These are phyloP conservation scores for Corniculantispora saksenae DNA, from an alignment of 2,329 filamentous ascomycete species.

Conservation along the genomic window DNA sequence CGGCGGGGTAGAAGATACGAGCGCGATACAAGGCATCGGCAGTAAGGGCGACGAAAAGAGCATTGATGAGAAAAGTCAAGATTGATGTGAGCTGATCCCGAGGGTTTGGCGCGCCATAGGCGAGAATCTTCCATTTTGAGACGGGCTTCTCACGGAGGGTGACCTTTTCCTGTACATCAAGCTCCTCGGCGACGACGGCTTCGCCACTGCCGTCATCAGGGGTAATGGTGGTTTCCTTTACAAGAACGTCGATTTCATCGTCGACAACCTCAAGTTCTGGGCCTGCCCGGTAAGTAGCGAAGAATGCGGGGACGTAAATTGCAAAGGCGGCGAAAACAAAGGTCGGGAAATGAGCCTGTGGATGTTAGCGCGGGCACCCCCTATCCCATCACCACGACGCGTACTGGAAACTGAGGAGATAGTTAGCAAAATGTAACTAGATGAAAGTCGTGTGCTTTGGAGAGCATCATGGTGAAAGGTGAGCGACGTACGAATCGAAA, in stretches of 20 bases:
- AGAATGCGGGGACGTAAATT: constrained; percentile 65
- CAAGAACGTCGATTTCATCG: constrained; percentile 58
- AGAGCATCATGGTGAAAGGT: background rate
- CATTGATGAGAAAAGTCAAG: constrained; percentile 71
- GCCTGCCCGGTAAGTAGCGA: constrained; percentile 58
- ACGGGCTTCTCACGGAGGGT: constrained; percentile 58
- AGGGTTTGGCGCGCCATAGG: constrained; percentile 75
- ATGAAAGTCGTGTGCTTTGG: background rate
- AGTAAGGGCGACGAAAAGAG: constrained; percentile 65
- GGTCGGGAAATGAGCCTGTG: constrained; percentile 47
- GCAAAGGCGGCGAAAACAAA: constrained; percentile 63
- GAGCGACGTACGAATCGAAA: constrained; percentile 37
- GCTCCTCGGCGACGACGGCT: constrained; percentile 47
- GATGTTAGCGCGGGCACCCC: constrained; percentile 17
- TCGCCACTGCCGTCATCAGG: constrained; percentile 31
- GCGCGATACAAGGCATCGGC: constrained; percentile 79
- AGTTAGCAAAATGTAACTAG: constrained; percentile 20
- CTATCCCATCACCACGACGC: constrained; percentile 16
- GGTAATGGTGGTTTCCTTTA: constrained; percentile 48
- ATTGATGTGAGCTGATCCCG: constrained; percentile 66
- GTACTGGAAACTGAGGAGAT: constrained; percentile 37
- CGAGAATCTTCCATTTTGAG: constrained; percentile 63
- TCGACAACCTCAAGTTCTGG: constrained; percentile 60
- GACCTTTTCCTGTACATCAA: constrained; percentile 65
- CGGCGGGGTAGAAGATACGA: constrained; percentile 65